Evolutionary conservation across 1,284 basidiomycete species (phyloP), one percentile per base, ranked within the genome.

Genomic region (Trametes sp.): DNA sequence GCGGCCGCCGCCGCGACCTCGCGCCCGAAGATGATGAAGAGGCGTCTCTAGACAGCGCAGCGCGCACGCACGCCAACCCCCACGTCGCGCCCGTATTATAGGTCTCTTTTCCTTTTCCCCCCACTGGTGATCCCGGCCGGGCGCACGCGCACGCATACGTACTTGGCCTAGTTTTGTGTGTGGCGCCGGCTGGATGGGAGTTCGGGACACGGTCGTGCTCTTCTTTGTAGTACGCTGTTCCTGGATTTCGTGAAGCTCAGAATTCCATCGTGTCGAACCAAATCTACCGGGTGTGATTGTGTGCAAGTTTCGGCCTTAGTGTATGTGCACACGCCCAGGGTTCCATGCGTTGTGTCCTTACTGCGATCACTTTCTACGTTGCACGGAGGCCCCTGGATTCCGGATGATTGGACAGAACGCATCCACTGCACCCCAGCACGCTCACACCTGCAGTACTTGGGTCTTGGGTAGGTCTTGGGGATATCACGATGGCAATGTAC

Each of bases 21-120:
- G 23, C 21, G 36, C 53, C 59, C 33, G 35, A 54, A 57, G 56
- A 54, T 54, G 53, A 44, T 33, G 53, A 54, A 54, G 53, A 44
- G 53, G 53, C 53, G 53, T 33, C 28, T 45, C 4, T 54, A 42
- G 56, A 48, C 48, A 49, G 48, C 48, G 48, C 48, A 49, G 29
- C 48, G 48, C n/a, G n/a, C n/a, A n/a, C n/a, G n/a, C 48, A n/a
- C 48, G 19, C 48, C 26, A 7, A 28, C n/a, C 48, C 26, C 28
- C 28, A 11, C 38, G 28, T 48, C 46, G 29, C 48, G 16, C 28
- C 6, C 24, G 48, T 33, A 33, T n/a, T n/a, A 49, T 24, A 49
- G 48, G 48, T 49, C 48, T 49, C 48, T 49, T 49, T 49, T 41
- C 38, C 28, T 33, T 24, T 49, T 9, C 19, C 28, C 48, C 24